Conservation (phyloP, 2,329 filamentous ascomycete genomes). For the Xylaria sp. region DNA sequence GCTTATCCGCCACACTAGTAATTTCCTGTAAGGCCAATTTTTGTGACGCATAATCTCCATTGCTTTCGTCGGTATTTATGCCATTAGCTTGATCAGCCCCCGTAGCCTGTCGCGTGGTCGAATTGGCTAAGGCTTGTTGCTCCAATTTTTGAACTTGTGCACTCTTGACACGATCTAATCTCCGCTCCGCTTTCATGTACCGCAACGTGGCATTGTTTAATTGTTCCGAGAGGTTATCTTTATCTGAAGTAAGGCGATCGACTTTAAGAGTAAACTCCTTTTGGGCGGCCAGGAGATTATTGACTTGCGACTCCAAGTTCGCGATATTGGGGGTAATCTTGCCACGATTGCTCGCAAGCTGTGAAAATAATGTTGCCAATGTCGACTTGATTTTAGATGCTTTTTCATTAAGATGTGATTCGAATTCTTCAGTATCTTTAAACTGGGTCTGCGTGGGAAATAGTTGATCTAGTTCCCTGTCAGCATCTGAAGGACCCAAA, state of each 20-base stretch:
- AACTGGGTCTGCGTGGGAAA: slow-evolving; percentile 71
- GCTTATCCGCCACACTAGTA: slow-evolving; percentile 78
- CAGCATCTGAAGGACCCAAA: slow-evolving; percentile 36
- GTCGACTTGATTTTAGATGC: slow-evolving; percentile 80
- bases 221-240: slow-evolving; percentile 85
- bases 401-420: slow-evolving; percentile 81
- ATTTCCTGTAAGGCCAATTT: slow-evolving; percentile 83
- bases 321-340: slow-evolving; percentile 74
- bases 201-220: slow-evolving; percentile 88
- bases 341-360: slow-evolving; percentile 63
- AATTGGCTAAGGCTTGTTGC: slow-evolving; percentile 82
- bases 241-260: slow-evolving; percentile 79
- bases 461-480: slow-evolving; percentile 58
- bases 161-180: slow-evolving; percentile 89
- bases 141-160: slow-evolving; percentile 91
- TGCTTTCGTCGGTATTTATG: slow-evolving; percentile 64
- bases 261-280: slow-evolving; percentile 83
- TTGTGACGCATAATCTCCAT: slow-evolving; percentile 71
- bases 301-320: slow-evolving; percentile 79
- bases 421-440: slow-evolving; percentile 76
- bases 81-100: slow-evolving; percentile 64
- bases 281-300: slow-evolving; percentile 79
- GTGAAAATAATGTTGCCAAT: slow-evolving; percentile 74
- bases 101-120: slow-evolving; percentile 60
- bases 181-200: slow-evolving; percentile 96